Evolutionary conservation across 2,329 filamentous ascomycete genomes (phyloP).

Genomic region (Cordyceps sp.): DNA sequence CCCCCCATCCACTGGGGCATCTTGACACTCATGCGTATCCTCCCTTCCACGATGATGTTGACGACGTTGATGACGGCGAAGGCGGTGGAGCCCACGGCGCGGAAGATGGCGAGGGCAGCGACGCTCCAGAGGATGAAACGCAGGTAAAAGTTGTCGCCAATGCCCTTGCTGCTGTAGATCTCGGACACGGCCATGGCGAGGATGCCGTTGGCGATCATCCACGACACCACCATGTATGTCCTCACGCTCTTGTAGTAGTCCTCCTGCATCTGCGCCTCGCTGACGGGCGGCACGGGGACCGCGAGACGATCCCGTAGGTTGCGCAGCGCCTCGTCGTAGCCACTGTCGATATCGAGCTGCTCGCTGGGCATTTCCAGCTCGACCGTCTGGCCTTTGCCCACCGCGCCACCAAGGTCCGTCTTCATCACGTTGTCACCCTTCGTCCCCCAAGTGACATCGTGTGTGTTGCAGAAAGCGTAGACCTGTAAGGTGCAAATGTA

Average conservation of each 20-base stretch:
- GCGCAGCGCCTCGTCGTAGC: constrained; percentile 90
- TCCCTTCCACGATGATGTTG: constrained; percentile 74
- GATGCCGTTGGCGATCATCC: constrained; percentile 85
- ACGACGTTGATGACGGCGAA: constrained; percentile 75
- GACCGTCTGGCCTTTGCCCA: constrained; percentile 63
- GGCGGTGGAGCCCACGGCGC: constrained; percentile 63
- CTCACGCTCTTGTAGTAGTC: constrained; percentile 97
- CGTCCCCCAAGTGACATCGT: constrained; percentile 97
- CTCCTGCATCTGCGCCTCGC: constrained; percentile 78
- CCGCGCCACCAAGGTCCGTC: constrained; percentile 79
- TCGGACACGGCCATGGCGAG: constrained; percentile 89
- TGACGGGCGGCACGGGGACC: constrained; percentile 43
- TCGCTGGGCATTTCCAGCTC: constrained; percentile 96
- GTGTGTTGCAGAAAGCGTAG: constrained; percentile 97
- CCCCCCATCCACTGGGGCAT: constrained; percentile 26
- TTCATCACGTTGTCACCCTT: constrained; percentile 95
- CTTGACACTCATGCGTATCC: constrained; percentile 45
- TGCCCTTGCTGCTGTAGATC: constrained; percentile 54
- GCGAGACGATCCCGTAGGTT: constrained; percentile 90
- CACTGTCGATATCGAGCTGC: constrained; percentile 93
- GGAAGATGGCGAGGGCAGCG: constrained; percentile 71
- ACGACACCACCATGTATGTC: constrained; percentile 93
- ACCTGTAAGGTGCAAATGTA: constrained; percentile 98
- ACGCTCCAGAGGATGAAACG: constrained; percentile 89
- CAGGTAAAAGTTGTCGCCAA: constrained; percentile 77